Evolutionary conservation across 2,329 filamentous ascomycete species (phyloP).

Genomic region (Capronia epimyces): DNA sequence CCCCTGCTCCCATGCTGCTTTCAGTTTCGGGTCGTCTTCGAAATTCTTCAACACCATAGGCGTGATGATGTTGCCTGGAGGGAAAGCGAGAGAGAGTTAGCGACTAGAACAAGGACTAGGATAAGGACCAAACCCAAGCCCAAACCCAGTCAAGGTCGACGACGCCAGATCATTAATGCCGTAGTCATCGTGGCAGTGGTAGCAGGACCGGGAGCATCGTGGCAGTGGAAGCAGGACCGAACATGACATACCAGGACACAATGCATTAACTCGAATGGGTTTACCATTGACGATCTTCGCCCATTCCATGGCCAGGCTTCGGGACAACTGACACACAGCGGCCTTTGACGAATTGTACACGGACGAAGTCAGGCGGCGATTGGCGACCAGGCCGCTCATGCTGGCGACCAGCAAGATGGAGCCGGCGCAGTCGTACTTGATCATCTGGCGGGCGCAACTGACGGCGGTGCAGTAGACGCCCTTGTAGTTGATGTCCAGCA

Average conservation of each 20-base stretch:
- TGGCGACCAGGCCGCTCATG: slow-evolving; percentile 58
- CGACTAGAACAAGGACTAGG: too few relatives aligned
- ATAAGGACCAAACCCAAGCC: too few relatives aligned
- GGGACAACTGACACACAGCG: slow-evolving; percentile 39
- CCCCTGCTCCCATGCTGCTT: slow-evolving; percentile 41
- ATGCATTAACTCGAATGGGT: slow-evolving; percentile 49
- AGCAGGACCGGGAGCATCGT: too few relatives aligned
- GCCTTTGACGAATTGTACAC: slow-evolving; percentile 45
- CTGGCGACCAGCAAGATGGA: slow-evolving; percentile 59
- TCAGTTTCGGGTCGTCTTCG: slow-evolving; percentile 61
- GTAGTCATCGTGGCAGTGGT: background rate
- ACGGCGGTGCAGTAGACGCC: slow-evolving; percentile 28
- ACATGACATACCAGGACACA: slow-evolving; percentile 42
- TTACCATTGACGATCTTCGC: slow-evolving; percentile 34
- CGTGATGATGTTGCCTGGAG: slow-evolving; percentile 45
- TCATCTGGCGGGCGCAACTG: slow-evolving; percentile 60
- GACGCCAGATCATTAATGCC: too few relatives aligned
- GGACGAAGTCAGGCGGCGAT: slow-evolving; percentile 37
- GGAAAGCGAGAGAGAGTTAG: background rate
- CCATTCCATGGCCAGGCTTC: slow-evolving; percentile 43
- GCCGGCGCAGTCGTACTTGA: slow-evolving; percentile 52
- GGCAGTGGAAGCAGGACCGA: too few relatives aligned
- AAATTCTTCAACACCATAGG: slow-evolving; percentile 81
- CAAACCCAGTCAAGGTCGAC: too few relatives aligned
- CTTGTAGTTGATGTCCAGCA: slow-evolving; percentile 33